Percentiles rank a stretch among this genome's conserved stretches.
These are phyloP conservation scores for Eimeria praecox DNA, from an alignment of 169 alveolate species.

Conservation along the genomic window DNA sequence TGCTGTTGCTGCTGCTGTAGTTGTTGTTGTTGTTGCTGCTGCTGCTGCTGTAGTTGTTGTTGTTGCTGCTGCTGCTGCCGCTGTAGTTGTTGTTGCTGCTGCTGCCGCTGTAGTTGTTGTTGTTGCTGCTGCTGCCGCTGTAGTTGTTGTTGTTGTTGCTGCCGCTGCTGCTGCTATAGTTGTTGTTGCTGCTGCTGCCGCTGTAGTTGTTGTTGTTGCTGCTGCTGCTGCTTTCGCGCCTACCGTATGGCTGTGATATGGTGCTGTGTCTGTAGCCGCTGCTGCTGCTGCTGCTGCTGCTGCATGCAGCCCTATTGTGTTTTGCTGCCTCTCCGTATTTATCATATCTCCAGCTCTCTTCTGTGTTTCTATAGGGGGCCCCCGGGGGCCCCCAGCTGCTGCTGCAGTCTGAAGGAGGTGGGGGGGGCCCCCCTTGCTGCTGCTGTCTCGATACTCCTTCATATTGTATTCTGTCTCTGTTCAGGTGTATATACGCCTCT, in stretches of 20 bases:
- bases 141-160: not conserved
- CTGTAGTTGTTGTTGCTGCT: not conserved
- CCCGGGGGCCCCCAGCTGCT: conserved; percentile 11
- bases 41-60: not conserved
- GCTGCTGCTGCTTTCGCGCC: conserved; percentile 27
- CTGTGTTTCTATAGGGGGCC: not conserved
- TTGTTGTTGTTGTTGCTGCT: not conserved
- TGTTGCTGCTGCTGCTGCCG: conserved; percentile 3
- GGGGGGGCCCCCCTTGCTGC: no score
- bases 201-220: not conserved
- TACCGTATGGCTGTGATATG: not conserved
- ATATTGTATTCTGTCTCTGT: no score
- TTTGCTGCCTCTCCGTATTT: not conserved
- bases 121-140: not conserved
- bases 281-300: no score
- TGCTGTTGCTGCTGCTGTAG: conserved; percentile 8
- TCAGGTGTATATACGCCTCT: no score
- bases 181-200: conserved; percentile 15
- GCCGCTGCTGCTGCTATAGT: not conserved
- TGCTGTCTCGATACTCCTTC: no score
- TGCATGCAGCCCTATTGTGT: no score
- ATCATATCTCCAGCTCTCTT: not conserved
- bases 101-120: conserved; percentile 7
- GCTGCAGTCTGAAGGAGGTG: no score
- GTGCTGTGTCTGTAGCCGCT: not conserved